A percentile compares a stretch with the other conserved stretches of the same genome.
Evolutionary conservation across 1,284 basidiomycete species (phyloP).

Genomic region (Ganoderma sp.): DNA sequence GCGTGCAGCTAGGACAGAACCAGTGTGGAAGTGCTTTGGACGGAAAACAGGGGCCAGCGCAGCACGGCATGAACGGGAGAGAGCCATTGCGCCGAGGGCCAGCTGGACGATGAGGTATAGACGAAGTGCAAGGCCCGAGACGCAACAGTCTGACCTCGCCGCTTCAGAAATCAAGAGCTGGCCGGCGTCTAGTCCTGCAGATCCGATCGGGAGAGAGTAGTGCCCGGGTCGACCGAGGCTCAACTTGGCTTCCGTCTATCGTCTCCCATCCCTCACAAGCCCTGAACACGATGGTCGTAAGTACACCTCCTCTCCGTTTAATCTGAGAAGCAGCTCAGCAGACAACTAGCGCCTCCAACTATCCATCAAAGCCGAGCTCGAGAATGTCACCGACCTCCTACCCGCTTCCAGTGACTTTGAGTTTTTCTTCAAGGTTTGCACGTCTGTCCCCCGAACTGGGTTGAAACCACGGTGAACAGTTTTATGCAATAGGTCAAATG

Average conservation of each 20-base stretch:
- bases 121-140: background rate
- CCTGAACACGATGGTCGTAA: conserved; percentile 41
- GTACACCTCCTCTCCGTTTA: conserved; percentile 18
- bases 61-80: conserved; percentile 30
- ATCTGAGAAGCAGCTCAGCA: conserved; percentile 6
- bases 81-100: conserved; percentile 32
- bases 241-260: background rate
- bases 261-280: conserved; percentile 7
- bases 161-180: conserved; percentile 22
- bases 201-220: conserved; percentile 21
- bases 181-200: conserved; percentile 21
- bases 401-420: conserved; percentile 72
- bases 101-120: conserved; percentile 16
- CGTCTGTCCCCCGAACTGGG: too few species aligned
- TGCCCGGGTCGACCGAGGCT: conserved; percentile 8
- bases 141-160: background rate
- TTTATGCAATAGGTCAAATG: conserved; percentile 69
- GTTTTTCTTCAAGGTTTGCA: conserved; percentile 73
- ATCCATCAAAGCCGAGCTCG: conserved; percentile 78
- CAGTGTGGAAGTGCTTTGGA: conserved; percentile 30
- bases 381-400: conserved; percentile 72
- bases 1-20: conserved; percentile 24
- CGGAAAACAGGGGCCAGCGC: conserved; percentile 23
- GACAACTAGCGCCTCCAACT: conserved; percentile 56
- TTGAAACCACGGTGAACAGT: background rate